Conservation (phyloP, 108 stramenopile genomes). For the Fragilaria radians region DNA sequence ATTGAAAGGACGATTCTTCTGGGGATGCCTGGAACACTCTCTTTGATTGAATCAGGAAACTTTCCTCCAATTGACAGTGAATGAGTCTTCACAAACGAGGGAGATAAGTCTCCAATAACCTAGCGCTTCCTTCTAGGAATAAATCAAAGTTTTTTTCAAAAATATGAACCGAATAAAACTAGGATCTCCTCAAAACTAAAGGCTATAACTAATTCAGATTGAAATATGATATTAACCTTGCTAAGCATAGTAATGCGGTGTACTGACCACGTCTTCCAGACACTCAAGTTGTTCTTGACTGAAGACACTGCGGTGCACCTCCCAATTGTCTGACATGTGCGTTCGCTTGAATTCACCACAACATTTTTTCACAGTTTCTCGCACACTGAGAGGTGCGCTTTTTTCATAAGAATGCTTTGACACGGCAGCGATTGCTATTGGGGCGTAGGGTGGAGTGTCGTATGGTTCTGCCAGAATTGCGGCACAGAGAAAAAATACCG, state of each 20-base stretch:
- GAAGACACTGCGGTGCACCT: constrained; percentile 65
- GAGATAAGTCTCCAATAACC: too few species aligned
- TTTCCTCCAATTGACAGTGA: too few species aligned
- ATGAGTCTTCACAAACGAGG: too few species aligned
- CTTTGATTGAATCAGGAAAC: constrained; percentile 29
- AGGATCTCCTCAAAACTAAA: too few species aligned
- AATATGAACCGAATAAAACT: too few species aligned
- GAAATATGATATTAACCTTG: constrained; percentile 1
- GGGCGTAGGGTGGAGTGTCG: constrained; percentile 76
- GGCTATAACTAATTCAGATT: too few species aligned
- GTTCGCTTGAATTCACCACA: constrained; percentile 86
- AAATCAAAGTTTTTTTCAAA: too few species aligned
- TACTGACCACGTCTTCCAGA: constrained; percentile 85
- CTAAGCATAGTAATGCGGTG: constrained; percentile 87
- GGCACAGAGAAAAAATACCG: constrained; percentile 78
- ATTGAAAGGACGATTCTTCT: constrained; percentile 39
- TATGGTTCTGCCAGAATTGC: constrained; percentile 75
- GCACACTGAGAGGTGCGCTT: constrained; percentile 69
- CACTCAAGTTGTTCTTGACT: constrained; percentile 80
- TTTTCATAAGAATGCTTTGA: constrained; percentile 86
- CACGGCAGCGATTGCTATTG: constrained; percentile 74
- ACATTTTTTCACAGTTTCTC: constrained; percentile 83
- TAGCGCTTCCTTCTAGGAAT: too few species aligned
- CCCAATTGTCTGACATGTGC: constrained; percentile 88
- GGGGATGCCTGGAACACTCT: constrained; percentile 42